Conservation (phyloP, 805 yeast species). For the Debaryomyces castellii region DNA sequence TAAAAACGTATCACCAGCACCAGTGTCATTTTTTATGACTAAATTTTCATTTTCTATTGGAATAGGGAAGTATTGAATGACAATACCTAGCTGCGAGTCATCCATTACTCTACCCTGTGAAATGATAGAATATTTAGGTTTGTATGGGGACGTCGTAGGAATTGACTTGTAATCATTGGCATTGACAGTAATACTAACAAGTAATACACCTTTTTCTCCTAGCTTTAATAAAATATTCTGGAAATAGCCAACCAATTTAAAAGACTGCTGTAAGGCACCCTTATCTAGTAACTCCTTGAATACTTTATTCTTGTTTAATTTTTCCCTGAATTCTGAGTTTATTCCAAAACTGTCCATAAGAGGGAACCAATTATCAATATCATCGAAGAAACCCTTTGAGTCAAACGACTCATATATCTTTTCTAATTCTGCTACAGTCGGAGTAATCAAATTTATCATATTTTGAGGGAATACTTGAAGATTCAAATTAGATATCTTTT, state of each 20-base stretch:
- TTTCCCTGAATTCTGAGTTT: constrained; percentile 45
- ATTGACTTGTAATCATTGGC: constrained; percentile 29
- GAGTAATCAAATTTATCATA: constrained; percentile 53
- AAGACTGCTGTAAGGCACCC: constrained; percentile 64
- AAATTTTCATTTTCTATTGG: constrained; percentile 29
- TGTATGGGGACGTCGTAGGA: constrained; percentile 30
- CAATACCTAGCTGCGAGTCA: constrained; percentile 45
- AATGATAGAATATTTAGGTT: constrained; percentile 21
- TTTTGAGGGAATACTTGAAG: constrained; percentile 48
- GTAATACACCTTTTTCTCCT: constrained; percentile 62
- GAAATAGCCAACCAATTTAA: constrained; percentile 71
- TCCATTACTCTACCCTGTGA: constrained; percentile 17
- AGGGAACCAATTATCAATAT: constrained; percentile 71
- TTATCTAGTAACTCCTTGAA: constrained; percentile 24
- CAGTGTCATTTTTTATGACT: constrained; percentile 66
- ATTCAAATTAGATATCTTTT: constrained; percentile 39
- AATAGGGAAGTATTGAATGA: constrained; percentile 61
- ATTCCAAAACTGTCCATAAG: constrained; percentile 60
- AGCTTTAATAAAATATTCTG: constrained; percentile 67
- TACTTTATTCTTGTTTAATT: constrained; percentile 33
- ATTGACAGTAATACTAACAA: constrained; percentile 33
- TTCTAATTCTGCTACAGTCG: constrained; percentile 64
- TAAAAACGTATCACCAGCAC: constrained; percentile 83
- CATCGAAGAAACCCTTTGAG: constrained; percentile 41
- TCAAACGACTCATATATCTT: constrained; percentile 53